A percentile compares a stretch with the other conserved stretches of the same genome.
These are phyloP conservation scores for Barnettozyma sp. DNA, from an alignment of 805 yeast genomes.

Conservation along the genomic window DNA sequence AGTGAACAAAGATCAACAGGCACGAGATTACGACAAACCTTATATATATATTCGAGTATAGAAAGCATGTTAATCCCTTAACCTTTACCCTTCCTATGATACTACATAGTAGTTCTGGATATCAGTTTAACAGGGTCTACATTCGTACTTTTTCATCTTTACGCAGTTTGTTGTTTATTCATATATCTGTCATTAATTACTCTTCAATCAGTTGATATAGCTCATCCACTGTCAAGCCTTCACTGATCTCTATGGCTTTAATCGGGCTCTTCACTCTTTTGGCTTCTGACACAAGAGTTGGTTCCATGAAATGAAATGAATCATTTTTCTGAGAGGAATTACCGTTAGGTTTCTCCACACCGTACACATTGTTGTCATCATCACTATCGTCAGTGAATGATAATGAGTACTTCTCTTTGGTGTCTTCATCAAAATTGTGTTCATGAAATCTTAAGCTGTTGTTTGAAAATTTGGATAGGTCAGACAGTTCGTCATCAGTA, in stretches of 20 bases:
- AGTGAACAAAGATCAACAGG: too few relatives aligned
- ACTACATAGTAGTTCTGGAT: too few relatives aligned
- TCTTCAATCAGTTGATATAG: conserved; percentile 20
- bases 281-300: conserved; percentile 22
- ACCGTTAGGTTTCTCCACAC: conserved; percentile 12
- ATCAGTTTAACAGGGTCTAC: too few relatives aligned
- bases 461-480: conserved; percentile 14
- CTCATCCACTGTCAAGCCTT: conserved; percentile 21
- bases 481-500: conserved; percentile 27
- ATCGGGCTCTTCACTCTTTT: conserved; percentile 4
- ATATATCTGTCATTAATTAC: too few relatives aligned
- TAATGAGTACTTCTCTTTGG: conserved; percentile 18
- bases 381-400: conserved; percentile 24
- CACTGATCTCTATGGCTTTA: conserved; percentile 1
- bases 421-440: conserved; percentile 10
- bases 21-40: neutral
- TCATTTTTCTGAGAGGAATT: too few relatives aligned
- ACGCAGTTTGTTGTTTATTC: too few relatives aligned
- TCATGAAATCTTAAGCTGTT: too few relatives aligned
- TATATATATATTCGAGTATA: neutral
- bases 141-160: too few relatives aligned
- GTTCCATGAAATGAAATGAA: conserved; percentile 20
- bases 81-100: neutral
- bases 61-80: neutral
- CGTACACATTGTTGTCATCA: conserved; percentile 18